Base-by-base conservation (phyloP, 176 grass and related monocot genomes). In the Bolboschoenus planiculmis region DNA sequence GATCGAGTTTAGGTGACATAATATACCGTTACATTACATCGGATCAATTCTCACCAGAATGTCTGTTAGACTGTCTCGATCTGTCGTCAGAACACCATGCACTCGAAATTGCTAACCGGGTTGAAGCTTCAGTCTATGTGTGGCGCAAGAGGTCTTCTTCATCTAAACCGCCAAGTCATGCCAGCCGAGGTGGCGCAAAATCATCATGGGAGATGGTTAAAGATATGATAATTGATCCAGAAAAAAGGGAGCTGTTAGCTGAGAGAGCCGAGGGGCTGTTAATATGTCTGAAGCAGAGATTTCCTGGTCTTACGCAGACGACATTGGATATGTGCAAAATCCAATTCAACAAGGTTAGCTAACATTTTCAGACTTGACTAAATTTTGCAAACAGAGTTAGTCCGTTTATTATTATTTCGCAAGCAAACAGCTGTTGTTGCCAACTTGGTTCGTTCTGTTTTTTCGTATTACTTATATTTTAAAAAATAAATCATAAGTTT, bases 251-350 rank as follows among this genome's bases (percentile, higher is more conserved):
- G 39, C 83, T 90, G 23, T 82, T 99, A 3, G 93, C 93, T 7
- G 91, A 95, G 20, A 81, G 91, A 79, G 93, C 91, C 4, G 92
- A 99, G 63, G 89, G 91, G 48, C 83, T 99, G 36, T 33, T 99
- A 72, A 89, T 96, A 71, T 99, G 93, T 78, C 78, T 99, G 61
- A 99, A 99, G 85, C 97, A 93, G 76, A 95, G 97, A 85, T 99
- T 99, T 60, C 97, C 97, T 59, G 91, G 83, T 31, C 88, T 99
- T 46, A 95, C 97, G 1, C 97, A 99, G 73, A 99, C 97, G 30
- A 91, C 87, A 33, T 67, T 99, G 53, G 97, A 99, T 83, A 96
- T 89, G 84, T 90, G 97, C 91, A 99, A 96, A 79, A 95, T 99
- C 66, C 97, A 99, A 66, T 93, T 86, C 80, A 99, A 96, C 77